Evolutionary conservation across 768 basidiomycete genomes (phyloP), one percentile per base, ranked within the genome.

Genomic region (Hygrocybe coccinea): DNA sequence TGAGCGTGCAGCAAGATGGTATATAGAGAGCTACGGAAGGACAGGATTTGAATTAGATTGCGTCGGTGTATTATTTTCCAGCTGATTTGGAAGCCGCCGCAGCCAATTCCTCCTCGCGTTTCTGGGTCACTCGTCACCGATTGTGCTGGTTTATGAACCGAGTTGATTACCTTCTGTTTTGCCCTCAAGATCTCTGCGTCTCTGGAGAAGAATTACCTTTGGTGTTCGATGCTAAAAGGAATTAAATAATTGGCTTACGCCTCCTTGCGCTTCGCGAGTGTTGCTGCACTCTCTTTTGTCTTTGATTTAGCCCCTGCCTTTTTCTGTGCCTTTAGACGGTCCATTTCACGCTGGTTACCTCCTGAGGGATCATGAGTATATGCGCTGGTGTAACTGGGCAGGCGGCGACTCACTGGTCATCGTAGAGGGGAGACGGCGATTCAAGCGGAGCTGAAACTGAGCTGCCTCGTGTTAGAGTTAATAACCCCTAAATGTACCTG

Each of bases 331-430:
- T 82, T 85, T 19, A 72, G 70, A 60, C 89, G 87, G 69, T 86
- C 89, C 69, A 72, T 77, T 6, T 91, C 89, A 51, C 89, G 81
- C 69, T 91, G 89, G 67, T 91, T 89, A 62, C 89, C 89, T 64
- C 89, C 89, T 91, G 63, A 35, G 62, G 59, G 59, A 19, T 14
- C 56, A n/a, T n/a, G 38, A 50, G 39, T 56, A 56, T 46, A 63
- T 66, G 65, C 55, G 66, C 65, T 61, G 55, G 56, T 56, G 38
- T 39, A 47, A 63, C 50, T 50, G 50, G 49, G 53, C 21, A 22
- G 4, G 44, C 15, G 44, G n/a, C 2, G 44, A 19, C 44, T n/a
- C 21, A 22, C 15, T 17, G 44, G 44, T 19, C 17, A 46, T 19
- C 2, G 21, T 46, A 7, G 44, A 8, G 21, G 21, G n/a, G 44